Evolutionary conservation across 2,329 filamentous ascomycete genomes (phyloP), one percentile per base, ranked within the genome.

Genomic region (Epichloe sp.): DNA sequence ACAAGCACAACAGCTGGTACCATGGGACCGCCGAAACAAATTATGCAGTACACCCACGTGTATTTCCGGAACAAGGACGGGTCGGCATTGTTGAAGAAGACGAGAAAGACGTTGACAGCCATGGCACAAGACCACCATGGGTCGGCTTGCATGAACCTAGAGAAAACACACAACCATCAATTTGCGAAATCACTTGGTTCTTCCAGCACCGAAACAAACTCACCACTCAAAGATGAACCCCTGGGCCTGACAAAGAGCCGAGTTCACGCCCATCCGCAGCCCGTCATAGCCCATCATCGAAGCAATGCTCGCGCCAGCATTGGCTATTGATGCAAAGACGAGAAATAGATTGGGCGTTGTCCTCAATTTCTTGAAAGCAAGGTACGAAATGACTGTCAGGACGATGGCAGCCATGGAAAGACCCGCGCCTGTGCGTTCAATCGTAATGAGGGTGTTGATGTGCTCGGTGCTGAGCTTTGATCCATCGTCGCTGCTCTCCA

Each of bases 61-160:
- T 86, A 85, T 47, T 78, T 77, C 15, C 78, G 75, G 60, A 88
- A 88, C 48, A 81, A 79, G 1, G 79, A 79, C 0, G 77, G 76
- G 46, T 73, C 73, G 10, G 73, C 75, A 17, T 75, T 72, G 60
- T 71, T 71, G 64, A 80, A 80, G 60, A 81, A 80, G 41, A 80
- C 77, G 47, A 90, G 74, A 62, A 83, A 88, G 51, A 91, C 86
- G 56, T 91, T 91, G 59, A 84, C 74, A 0, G 86, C 85, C 86
- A 91, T 91, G 54, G 83, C 84, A 57, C 88, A 79, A 0, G 84
- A 86, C 85, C 83, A 89, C 68, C 85, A 76, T 0, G 83, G 80
- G 65, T 87, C 84, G 3, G 83, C 83, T 57, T 84, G 82, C 78
- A 86, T 85, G 64, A 87, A 88, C 79, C 82, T 87, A 43, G 14